Evolutionary conservation across 805 yeast genomes (phyloP).

Genomic region (Starmerella vaccinii): DNA sequence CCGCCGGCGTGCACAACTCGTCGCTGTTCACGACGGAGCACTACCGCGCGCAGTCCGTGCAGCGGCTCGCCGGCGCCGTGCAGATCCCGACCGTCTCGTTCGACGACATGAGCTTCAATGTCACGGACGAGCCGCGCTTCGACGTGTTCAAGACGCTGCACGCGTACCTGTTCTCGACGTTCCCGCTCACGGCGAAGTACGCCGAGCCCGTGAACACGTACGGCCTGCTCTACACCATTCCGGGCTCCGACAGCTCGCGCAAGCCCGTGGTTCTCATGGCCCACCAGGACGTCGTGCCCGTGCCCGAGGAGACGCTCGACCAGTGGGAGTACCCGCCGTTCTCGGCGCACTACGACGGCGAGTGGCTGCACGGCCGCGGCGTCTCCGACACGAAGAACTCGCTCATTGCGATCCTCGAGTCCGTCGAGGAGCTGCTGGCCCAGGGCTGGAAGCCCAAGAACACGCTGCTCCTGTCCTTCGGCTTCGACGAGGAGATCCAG

Average conservation of each 20-base stretch:
- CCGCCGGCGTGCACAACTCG: constrained; percentile 7
- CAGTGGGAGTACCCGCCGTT: constrained; percentile 60
- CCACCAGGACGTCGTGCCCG: constrained; percentile 72
- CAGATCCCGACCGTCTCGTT: constrained; percentile 53
- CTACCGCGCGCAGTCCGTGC: constrained; percentile 15
- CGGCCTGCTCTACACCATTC: constrained; percentile 52
- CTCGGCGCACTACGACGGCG: constrained; percentile 54
- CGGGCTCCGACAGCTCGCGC: constrained; percentile 40
- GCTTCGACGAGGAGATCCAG: constrained; percentile 65
- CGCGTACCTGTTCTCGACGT: constrained; percentile 42
- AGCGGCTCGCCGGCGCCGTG: constrained; percentile 40
- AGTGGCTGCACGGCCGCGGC: constrained; percentile 60
- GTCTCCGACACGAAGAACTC: constrained; percentile 58
- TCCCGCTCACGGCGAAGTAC: constrained; percentile 43
- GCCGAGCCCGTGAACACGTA: constrained; percentile 47
- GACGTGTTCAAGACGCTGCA: constrained; percentile 43
- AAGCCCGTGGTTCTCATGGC: constrained; percentile 64
- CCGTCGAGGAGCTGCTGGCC: constrained; percentile 45
- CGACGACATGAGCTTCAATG: constrained; percentile 42
- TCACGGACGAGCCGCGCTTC: constrained; percentile 45
- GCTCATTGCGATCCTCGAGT: constrained; percentile 51
- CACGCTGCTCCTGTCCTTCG: constrained; percentile 51
- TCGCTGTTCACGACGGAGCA: constrained; percentile 9
- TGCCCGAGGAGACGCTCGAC: constrained; percentile 41
- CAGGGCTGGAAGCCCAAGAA: constrained; percentile 47